phyloP scores from a whole-genome alignment of 148 eudicot genomes.

The Rhododendron molle region DNA sequence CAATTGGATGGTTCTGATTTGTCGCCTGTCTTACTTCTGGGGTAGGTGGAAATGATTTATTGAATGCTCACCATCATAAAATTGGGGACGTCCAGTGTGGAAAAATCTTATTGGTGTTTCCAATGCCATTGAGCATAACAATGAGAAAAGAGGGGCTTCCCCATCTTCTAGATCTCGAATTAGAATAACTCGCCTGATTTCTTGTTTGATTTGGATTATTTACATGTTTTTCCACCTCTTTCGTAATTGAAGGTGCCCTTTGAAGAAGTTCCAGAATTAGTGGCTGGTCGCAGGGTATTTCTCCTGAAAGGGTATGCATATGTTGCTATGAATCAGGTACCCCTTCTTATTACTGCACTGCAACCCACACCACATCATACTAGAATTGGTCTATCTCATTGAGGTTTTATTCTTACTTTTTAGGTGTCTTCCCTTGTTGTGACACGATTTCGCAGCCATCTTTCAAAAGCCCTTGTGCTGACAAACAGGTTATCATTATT shows the following conservation, averaged over 20 bases:
- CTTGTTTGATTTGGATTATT: conserved; percentile 12
- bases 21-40: not conserved
- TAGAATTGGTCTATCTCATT: not conserved
- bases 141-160: conserved; percentile 3
- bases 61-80: not conserved
- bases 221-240: not conserved
- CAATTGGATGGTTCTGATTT: not conserved
- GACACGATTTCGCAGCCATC: conserved; percentile 76
- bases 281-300: conserved; percentile 72
- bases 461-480: conserved; percentile 81
- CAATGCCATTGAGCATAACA: not conserved
- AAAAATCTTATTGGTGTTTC: not conserved
- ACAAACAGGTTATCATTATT: conserved; percentile 61
- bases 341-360: not conserved
- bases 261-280: conserved; percentile 93
- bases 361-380: not conserved
- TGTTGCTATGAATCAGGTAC: conserved; percentile 86
- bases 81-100: not conserved
- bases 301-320: conserved; percentile 83
- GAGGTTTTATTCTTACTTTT: conserved; percentile 11
- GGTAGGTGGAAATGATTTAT: not conserved
- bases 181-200: not conserved
- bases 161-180: not conserved
- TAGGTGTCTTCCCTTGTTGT: conserved; percentile 77
- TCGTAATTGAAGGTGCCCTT: conserved; percentile 74